These are phyloP conservation scores for Trichoderma sp. DNA, from an alignment of 2,329 filamentous ascomycete genomes.

Conservation along the genomic window DNA sequence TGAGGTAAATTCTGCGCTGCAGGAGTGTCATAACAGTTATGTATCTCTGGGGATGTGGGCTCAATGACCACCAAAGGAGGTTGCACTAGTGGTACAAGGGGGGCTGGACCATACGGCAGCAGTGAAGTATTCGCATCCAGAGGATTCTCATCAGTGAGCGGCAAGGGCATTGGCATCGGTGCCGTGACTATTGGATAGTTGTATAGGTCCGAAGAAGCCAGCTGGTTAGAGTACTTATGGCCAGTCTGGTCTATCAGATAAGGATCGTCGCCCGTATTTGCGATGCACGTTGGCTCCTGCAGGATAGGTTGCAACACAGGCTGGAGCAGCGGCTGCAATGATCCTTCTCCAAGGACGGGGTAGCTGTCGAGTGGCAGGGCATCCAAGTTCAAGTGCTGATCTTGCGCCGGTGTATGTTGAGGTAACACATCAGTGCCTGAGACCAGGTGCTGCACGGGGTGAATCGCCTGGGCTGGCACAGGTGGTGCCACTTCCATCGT, in stretches of 20 bases:
- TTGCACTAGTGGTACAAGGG: neutral
- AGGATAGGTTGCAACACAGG: neutral
- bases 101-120: neutral
- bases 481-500: constrained; percentile 29
- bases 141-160: neutral
- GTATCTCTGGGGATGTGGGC: constrained; percentile 2
- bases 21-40: constrained; percentile 24
- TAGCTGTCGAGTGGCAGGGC: constrained; percentile 5
- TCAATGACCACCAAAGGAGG: constrained; percentile 2
- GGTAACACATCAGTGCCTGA: neutral
- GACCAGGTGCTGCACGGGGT: neutral
- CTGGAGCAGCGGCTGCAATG: constrained; percentile 1
- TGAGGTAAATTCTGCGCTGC: constrained; percentile 9
- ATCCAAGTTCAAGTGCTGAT: neutral
- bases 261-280: neutral
- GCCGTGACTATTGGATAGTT: neutral
- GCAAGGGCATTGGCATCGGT: neutral
- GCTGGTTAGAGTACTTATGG: neutral
- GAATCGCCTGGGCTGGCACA: constrained; percentile 1
- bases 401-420: neutral
- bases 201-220: neutral
- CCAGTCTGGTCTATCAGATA: neutral
- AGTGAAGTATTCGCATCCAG: neutral
- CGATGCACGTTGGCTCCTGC: neutral
- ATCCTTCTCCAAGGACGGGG: neutral